Percentiles rank a stretch among this genome's conserved stretches.
phyloP scores from a whole-genome alignment of 2,329 filamentous ascomycete genomes.

The Penicillium thymicola region DNA sequence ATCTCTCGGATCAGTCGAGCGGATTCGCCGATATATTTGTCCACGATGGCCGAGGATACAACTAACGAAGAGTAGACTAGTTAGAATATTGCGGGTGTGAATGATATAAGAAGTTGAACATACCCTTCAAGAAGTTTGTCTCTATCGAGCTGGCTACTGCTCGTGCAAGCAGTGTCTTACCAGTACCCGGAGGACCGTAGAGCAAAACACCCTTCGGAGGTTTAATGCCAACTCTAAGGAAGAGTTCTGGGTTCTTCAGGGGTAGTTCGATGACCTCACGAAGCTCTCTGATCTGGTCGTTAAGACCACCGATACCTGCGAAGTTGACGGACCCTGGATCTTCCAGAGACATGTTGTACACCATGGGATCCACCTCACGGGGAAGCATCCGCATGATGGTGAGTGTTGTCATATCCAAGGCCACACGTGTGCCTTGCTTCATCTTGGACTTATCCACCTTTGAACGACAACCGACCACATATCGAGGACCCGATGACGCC shows the following conservation, averaged over 20 bases:
- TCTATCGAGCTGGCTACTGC: conserved; percentile 95
- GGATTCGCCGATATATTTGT: conserved; percentile 99
- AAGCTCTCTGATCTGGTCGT: conserved; percentile 96
- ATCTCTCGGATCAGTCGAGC: conserved; percentile 96
- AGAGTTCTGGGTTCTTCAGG: conserved; percentile 97
- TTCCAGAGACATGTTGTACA: conserved; percentile 99
- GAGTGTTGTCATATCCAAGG: conserved; percentile 97
- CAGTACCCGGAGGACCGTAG: conserved; percentile 93
- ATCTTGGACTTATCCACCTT: conserved; percentile 97
- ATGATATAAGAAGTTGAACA: conserved; percentile 15
- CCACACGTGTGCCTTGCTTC: conserved; percentile 96
- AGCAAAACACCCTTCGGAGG: conserved; percentile 95
- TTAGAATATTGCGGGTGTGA: conserved; percentile 4
- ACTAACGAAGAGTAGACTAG: conserved; percentile 52
- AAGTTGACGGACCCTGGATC: conserved; percentile 98
- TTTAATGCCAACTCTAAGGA: conserved; percentile 95
- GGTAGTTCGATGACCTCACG: conserved; percentile 97
- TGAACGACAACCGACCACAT: conserved; percentile 95
- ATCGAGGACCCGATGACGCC: conserved; percentile 92
- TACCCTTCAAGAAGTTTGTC: conserved; percentile 97
- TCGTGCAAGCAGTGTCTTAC: conserved; percentile 90
- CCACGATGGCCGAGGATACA: conserved; percentile 96
- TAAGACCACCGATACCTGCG: conserved; percentile 92
- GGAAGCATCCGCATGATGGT: conserved; percentile 99
- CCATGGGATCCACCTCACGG: conserved; percentile 93